Base-by-base conservation (phyloP, 192 early-diverging fungal genomes). In the Podochytrium sp. region DNA sequence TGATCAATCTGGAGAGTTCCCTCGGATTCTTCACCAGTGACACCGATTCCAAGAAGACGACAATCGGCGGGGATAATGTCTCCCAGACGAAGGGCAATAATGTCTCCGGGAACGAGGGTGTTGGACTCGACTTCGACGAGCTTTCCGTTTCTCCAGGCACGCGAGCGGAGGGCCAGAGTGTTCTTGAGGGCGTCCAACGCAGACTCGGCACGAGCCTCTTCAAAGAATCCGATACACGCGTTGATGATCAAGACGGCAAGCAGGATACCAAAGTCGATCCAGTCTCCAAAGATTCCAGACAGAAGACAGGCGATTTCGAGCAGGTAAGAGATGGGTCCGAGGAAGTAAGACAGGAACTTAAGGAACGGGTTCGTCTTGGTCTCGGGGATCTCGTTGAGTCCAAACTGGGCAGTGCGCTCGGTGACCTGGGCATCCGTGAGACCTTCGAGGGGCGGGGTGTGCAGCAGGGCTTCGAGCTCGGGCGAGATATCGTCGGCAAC, bases 41-140 rank as follows among this genome's bases (percentile, higher is more conserved):
- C 83, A 70, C 76, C 78, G 65, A 82, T 49, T 42, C 90, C 86
- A 55, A 96, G 85, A 63, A 96, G 84, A 72, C 93, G 91, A 38
- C 85, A 91, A 77, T 98, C 96, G 25, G 96, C 96, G 39, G 96
- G 96, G 60, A 98, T 83, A 69, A 98, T 96, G 79, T 98, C 96
- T 75, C 96, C 96, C 71, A 96, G 86, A 76, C 94, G 93, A 42
- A 98, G 86, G 3, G 91, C 91, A 71, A 98, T 92, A 49, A 98
- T 75, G 76, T 98, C 95, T 65, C 96, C 96, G 38, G 96, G 96
- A 60, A 98, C 96, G 62, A 98, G 87, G 47, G 81, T 77, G 40
- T 87, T 79, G 34, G 94, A 89, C 65, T 94, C 92, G 75, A 95
- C 88, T 20, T 90, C 90, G 27, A 84, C 83, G 86, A 92, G 91